Base-by-base conservation (phyloP, 305 asterid species). In the Solanum hybrid region DNA sequence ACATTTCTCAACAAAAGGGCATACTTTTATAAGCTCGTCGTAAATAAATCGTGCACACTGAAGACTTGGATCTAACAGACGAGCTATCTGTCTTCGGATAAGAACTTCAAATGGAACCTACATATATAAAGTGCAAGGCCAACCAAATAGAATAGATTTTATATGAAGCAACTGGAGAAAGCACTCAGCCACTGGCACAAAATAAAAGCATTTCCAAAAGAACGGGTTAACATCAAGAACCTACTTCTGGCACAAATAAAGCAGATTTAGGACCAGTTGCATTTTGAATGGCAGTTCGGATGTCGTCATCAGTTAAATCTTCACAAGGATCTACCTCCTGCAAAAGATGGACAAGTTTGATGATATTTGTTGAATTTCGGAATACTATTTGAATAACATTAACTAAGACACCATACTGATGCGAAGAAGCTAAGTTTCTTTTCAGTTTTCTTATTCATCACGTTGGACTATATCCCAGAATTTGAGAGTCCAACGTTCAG, bases 271-370 rank as follows among this genome's bases (percentile, higher is more conserved):
- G 92, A 88, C 98, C 99, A 26, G 97, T 95, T 79, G 99, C 96
- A 92, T 97, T 97, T 92, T 95, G 99, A 90, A 97, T 92, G 92
- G 98, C 96, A 90, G 97, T 96, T 26, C 95, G 95, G 92, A 97
- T 97, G 91, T 97, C 98, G 76, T 94, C 98, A 91, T 96, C 98
- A 88, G 98, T 95, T 93, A 97, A 94, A 91, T 92, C 94, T 89
- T 96, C 98, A 90, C 98, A 97, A 79, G 99, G 99, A 90, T 97
- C 98, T 84, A 97, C 96, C 77, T 95, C 98, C 99, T 97, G 95
- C 92, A 92, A 89, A 89, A 87, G 76, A 84, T 84, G 76, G 41
- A 22, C 20, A 1, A 84, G 88, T 51, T 51, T 10, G 22, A 84
- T 84, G 88, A 84, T 61, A 84, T 45, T 51, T 29, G 76, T 31